phyloP scores from a whole-genome alignment of 495 filamentous ascomycete species.

The Massariosphaeria phaeospora region DNA sequence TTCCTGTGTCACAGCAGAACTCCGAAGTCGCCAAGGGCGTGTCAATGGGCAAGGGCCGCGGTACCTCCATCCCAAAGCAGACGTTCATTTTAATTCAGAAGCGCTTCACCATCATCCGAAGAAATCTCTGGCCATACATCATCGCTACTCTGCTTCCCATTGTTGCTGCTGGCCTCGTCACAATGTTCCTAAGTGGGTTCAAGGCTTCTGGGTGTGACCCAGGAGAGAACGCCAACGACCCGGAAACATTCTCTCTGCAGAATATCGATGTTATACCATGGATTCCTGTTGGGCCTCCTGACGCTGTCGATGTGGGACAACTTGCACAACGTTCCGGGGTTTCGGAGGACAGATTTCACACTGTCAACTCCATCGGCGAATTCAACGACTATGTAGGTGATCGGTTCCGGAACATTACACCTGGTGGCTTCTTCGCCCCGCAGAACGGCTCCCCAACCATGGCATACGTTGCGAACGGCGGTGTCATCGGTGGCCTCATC shows the following conservation, averaged over 20 bases:
- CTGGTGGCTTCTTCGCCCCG: conserved; percentile 72
- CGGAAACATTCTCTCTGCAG: conserved; percentile 40
- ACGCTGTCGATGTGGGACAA: conserved; percentile 2
- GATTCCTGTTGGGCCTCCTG: conserved; percentile 58
- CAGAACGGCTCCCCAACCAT: conserved; percentile 53
- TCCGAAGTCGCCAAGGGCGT: conserved; percentile 22
- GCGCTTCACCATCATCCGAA: conserved; percentile 66
- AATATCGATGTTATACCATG: conserved; percentile 41
- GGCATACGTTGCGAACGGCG: conserved; percentile 53
- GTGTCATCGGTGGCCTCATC: conserved; percentile 54
- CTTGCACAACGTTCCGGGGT: conserved; percentile 18
- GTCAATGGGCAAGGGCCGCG: conserved; percentile 58
- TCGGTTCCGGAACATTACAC: conserved; percentile 61
- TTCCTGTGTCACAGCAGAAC: conserved; percentile 2
- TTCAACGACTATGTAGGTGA: conserved; percentile 61
- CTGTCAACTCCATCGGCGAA: conserved; percentile 58
- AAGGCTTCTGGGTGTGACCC: conserved; percentile 55
- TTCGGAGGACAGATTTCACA: conserved; percentile 42
- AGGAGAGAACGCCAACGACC: conserved; percentile 39
- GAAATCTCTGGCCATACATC: conserved; percentile 68
- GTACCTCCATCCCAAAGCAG: conserved; percentile 60
- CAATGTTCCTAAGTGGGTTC: conserved; percentile 61
- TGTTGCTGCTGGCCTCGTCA: conserved; percentile 68
- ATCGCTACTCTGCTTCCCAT: conserved; percentile 70
- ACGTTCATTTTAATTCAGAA: conserved; percentile 70